Base-by-base conservation (phyloP, 805 yeast species). In the Hagleromyces aurorensis region DNA sequence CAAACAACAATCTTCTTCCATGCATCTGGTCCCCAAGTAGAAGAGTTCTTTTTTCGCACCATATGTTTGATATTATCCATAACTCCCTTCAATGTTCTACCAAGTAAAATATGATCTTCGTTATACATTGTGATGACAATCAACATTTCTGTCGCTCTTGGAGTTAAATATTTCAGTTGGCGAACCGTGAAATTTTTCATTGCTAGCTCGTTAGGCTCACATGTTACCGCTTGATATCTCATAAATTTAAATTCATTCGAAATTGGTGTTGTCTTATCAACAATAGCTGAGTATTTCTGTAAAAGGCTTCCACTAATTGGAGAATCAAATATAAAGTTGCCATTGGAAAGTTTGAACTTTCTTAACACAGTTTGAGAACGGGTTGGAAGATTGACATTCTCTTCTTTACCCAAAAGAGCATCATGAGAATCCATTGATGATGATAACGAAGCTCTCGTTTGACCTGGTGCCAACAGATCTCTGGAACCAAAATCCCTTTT, bases 1-100 rank as follows among this genome's bases (percentile, higher is more conserved):
- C 84, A 74, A 12, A 91, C 91, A 7, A 85, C 95, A 19, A 89
- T 75, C 49, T 85, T 89, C 45, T 87, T 85, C 97, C 97, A 89
- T 1, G 94, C 75, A 34, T 84, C 94, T 24, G 75, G 75, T n/a
- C 97, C 97, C 98, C 98, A 89, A 1, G 75, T 69, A 9, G 72
- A 69, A 1, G 82, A 73, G 38, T 75, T 69, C 18, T 77, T 65
- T 37, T 81, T 69, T 30, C 75, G 69, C 25, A 72, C 67, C 48
- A 91, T 65, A 53, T 86, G 78, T 39, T 74, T 68, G 40, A 89
- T 79, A 54, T 91, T 89, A 35, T 83, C 82, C 62, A 89, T 84
- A 8, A 85, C 83, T 43, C 96, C 96, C 50, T 83, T 82, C 42
- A 89, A 65, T 4, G 96, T 87, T 45, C 89, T 65, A 3, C 87